A percentile compares a stretch with the other conserved stretches of the same genome.
Conservation (phyloP, 495 filamentous ascomycete species). For the Talaromyces adpressus region DNA sequence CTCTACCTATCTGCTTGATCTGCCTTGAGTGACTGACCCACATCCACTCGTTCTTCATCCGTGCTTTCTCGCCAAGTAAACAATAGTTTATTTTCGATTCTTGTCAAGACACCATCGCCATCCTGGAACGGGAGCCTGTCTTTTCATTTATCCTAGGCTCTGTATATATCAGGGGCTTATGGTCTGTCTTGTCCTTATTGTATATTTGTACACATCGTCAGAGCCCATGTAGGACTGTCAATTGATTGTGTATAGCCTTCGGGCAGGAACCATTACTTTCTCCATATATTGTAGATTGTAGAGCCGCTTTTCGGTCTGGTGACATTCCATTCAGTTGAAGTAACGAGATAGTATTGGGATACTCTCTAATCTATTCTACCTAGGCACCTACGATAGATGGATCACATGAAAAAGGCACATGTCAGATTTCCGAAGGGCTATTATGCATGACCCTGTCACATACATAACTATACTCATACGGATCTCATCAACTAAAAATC, state of each 20-base stretch:
- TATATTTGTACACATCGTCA: constrained; percentile 8
- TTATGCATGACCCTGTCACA: neutral
- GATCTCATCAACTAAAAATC: neutral
- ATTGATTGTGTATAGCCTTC: constrained; percentile 5
- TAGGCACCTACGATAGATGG: neutral
- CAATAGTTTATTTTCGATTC: constrained; percentile 5
- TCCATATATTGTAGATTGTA: neutral
- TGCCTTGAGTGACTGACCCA: neutral
- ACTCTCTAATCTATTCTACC: neutral
- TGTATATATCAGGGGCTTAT: neutral
- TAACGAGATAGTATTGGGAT: neutral
- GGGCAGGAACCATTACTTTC: neutral
- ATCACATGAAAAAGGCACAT: constrained; percentile 4
- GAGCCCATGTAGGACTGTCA: constrained; percentile 9
- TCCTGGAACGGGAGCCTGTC: neutral
- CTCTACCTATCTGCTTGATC: neutral
- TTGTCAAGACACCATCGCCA: constrained; percentile 3
- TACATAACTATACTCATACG: neutral
- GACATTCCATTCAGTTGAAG: neutral
- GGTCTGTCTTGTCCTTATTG: constrained; percentile 2
- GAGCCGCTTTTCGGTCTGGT: neutral
- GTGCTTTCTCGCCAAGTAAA: constrained; percentile 14
- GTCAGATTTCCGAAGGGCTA: neutral
- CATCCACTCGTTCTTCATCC: constrained; percentile 10
- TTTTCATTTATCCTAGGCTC: neutral